Conservation (phyloP, 1,139 yeast species). For the Casaregolazyma suthepensis region DNA sequence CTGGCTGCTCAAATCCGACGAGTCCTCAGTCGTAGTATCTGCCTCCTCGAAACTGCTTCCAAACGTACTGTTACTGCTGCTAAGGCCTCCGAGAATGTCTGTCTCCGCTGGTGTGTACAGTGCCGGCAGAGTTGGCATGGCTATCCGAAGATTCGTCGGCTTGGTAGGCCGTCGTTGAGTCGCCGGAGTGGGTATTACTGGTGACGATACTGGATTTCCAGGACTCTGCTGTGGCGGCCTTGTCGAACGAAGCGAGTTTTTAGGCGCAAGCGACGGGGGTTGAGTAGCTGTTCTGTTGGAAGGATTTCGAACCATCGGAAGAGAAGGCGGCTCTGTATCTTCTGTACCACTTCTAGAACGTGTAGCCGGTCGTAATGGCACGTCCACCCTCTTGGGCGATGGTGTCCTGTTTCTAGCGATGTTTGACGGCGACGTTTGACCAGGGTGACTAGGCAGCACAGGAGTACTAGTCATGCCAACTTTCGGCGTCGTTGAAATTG, state of each 20-base stretch:
- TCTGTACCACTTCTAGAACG: neutral
- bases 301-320: neutral
- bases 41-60: slow-evolving; percentile 8
- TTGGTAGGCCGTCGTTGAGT: slow-evolving; percentile 3
- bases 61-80: neutral
- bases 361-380: neutral
- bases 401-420: slow-evolving; percentile 7
- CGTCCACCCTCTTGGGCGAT: slow-evolving; percentile 7
- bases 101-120: neutral
- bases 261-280: slow-evolving; percentile 7
- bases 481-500: neutral
- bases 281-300: neutral
- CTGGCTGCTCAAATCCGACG: slow-evolving; percentile 1
- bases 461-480: neutral
- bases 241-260: slow-evolving; percentile 13
- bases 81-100: neutral
- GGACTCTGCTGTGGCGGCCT: slow-evolving; percentile 9
- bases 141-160: slow-evolving; percentile 8
- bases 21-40: slow-evolving; percentile 14
- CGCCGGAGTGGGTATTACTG: neutral
- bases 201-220: slow-evolving; percentile 7
- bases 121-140: slow-evolving; percentile 3
- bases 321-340: neutral
- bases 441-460: neutral
- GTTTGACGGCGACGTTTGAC: slow-evolving; percentile 10